Base-by-base conservation (phyloP, 2,329 filamentous ascomycete species). In the Hymenoscyphus albidus region DNA sequence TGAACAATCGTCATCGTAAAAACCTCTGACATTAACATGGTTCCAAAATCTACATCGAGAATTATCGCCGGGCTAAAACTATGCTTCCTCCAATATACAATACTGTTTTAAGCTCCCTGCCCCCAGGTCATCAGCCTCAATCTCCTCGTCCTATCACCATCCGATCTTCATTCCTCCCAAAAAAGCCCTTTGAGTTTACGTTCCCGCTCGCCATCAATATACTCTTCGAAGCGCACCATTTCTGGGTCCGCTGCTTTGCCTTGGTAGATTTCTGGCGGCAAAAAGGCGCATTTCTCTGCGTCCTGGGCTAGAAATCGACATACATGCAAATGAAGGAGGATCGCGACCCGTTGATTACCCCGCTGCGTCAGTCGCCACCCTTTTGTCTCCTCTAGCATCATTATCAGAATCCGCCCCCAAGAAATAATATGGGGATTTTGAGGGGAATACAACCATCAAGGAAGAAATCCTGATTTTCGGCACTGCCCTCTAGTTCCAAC, bases 281-380 rank as follows among this genome's bases (percentile, higher is more conserved):
- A 68, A 59, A 77, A 77, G 0, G 73, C 68, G 66, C 76, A 78
- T 59, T 72, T 70, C 1, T 74, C 71, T 14, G 68, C 64, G 32
- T 72, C 71, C 54, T 59, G 64, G 14, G 75, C 74, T 42, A 77
- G 72, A 68, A 77, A 77, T 54, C 74, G 67, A 65, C 77, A 78
- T 14, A 78, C 69, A 67, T 78, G 76, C 63, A 71, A 68, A 59
- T 77, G 74, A 22, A 78, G 69, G 38, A 77, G 69, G n/a, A 75
- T 74, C 5, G 77, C 73, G 9, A 76, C 75, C 7, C 74, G 71
- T 67, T 75, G 73, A 55, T 77, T 76, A 0, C 74, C 77, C 38
- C 70, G 68, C 62, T 74, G 69, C 7, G 75, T 75, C 40, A 75
- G 65, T 54, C 73, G 72, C 74, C 72, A 75, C 65, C 70, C 69